Base-by-base conservation (phyloP, 139 green algal genomes). In the Auxenochlorella pyrenoidosa region DNA sequence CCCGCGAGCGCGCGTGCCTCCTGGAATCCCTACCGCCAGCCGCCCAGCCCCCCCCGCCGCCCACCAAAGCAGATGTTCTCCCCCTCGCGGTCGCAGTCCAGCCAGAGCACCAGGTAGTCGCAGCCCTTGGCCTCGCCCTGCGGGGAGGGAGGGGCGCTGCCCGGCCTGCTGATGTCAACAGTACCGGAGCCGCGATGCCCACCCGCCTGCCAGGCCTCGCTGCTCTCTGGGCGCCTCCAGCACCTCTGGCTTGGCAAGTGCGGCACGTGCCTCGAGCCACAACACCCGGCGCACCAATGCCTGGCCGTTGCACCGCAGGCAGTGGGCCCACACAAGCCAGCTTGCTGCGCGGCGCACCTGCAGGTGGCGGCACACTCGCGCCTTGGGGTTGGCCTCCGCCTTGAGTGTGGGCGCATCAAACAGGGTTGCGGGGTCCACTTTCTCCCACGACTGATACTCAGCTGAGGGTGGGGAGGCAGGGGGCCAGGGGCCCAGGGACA, bases 11-110 rank as follows among this genome's bases (percentile, higher is more conserved):
- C 26, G n/a, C n/a, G n/a, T n/a, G n/a, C n/a, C n/a, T n/a, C n/a
- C n/a, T n/a, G n/a, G n/a, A n/a, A n/a, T n/a, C n/a, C n/a, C n/a
- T n/a, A n/a, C n/a, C n/a, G n/a, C n/a, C n/a, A n/a, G n/a, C n/a
- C n/a, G n/a, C n/a, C 36, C 40, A 66, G 59, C 59, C 63, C 5
- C 66, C 10, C 21, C 66, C 21, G n/a, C 38, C 82, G 21, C n/a
- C n/a, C 77, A 96, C 95, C 91, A 88, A 98, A 98, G 91, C 96
- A 98, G 76, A 98, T 98, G 90, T 98, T 98, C 91, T 98, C 96
- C 0, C 96, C 96, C 90, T 98, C 95, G 3, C 96, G 82, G 89
- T 98, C 96, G 79, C 96, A 98, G 91, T 98, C 96, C 66, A 98
- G 93, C 95, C 95, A 98, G 65, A 98, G 92, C 81, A 98, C 92